Evolutionary conservation across 352 stramenopile genomes (phyloP).

Genomic region (Phytophthora tentaculata): DNA sequence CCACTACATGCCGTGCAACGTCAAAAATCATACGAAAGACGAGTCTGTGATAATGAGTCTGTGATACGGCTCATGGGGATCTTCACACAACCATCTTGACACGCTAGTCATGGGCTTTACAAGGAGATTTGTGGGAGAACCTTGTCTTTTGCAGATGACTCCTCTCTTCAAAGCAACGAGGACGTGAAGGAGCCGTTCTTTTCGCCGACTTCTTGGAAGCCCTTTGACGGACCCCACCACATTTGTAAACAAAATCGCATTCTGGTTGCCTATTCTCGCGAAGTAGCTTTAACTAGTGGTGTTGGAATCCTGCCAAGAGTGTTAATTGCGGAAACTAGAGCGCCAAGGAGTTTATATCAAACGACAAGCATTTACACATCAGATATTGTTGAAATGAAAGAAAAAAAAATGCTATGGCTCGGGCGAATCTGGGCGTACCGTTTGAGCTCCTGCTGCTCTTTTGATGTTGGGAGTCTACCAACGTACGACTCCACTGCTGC

Average conservation of each 20-base stretch:
- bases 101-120: not conserved
- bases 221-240: not conserved
- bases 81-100: not conserved
- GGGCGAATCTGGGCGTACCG: conserved; percentile 3
- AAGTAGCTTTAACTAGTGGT: not conserved
- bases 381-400: too few species aligned
- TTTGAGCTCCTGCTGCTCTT: not conserved
- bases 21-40: not conserved
- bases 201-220: not conserved
- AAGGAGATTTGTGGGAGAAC: not conserved
- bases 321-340: not conserved
- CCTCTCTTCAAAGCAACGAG: not conserved
- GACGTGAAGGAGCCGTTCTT: not conserved
- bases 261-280: not conserved
- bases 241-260: not conserved
- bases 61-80: not conserved
- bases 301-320: not conserved
- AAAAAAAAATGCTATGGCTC: too few species aligned
- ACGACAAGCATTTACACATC: too few species aligned
- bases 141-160: not conserved
- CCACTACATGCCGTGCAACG: not conserved
- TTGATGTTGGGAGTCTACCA: not conserved
- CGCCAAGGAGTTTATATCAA: too few species aligned
- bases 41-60: not conserved
- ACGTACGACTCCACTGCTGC: conserved; percentile 10